These are phyloP conservation scores for Suillus weaverae DNA, from an alignment of 768 basidiomycete species.

Conservation along the genomic window DNA sequence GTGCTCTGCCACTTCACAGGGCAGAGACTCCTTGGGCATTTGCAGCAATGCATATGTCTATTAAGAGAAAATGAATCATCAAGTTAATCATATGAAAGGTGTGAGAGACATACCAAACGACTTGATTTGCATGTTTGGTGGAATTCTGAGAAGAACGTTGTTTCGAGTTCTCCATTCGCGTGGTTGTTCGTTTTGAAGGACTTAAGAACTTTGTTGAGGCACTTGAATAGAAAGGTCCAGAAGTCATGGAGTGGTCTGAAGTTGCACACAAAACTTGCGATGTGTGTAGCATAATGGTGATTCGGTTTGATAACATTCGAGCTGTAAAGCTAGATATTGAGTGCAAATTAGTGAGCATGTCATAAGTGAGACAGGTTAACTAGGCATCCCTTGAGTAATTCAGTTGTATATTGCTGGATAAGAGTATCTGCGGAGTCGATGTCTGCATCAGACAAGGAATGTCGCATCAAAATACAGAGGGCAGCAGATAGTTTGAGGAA, in stretches of 20 bases:
- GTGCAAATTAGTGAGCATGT: background rate
- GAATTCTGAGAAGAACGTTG: constrained; percentile 30
- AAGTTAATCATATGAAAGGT: no score
- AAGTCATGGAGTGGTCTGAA: constrained; percentile 39
- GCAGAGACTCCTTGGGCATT: background rate
- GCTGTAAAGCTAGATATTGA: constrained; percentile 13
- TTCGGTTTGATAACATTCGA: constrained; percentile 33
- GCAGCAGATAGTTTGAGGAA: constrained; percentile 23
- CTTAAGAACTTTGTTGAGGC: constrained; percentile 38
- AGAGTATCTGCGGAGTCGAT: constrained; percentile 17
- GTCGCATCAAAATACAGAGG: constrained; percentile 13
- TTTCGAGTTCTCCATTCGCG: constrained; percentile 31
- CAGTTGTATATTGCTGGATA: constrained; percentile 20
- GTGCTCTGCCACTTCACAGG: background rate
- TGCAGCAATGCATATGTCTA: background rate
- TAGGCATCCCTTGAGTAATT: constrained; percentile 21
- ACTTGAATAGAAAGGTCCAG: constrained; percentile 39
- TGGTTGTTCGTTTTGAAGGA: constrained; percentile 36
- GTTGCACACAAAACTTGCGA: constrained; percentile 22
- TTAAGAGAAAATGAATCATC: no score
- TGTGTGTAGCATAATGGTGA: constrained; percentile 38
- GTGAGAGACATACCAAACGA: background rate
- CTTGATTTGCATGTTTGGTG: constrained; percentile 3
- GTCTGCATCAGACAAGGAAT: constrained; percentile 10
- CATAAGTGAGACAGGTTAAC: background rate